phyloP scores from a whole-genome alignment of 441 rosid species.

The Jatropha podagrica region DNA sequence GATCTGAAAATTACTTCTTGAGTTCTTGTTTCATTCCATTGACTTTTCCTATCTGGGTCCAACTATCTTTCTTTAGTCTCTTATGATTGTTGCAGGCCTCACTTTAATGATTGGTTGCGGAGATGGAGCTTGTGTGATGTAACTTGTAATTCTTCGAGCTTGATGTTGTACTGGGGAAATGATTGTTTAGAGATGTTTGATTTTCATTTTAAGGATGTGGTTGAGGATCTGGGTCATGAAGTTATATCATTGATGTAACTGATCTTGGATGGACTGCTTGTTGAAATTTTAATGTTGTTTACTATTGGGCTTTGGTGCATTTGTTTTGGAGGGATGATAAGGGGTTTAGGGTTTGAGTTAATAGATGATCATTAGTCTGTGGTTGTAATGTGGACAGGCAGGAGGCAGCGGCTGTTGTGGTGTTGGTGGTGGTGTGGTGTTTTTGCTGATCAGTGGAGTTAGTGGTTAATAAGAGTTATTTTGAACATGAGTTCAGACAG shows the following conservation, averaged over 20 bases:
- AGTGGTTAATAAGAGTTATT: conserved; percentile 38
- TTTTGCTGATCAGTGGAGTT: conserved; percentile 45
- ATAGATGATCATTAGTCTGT: conserved; percentile 63
- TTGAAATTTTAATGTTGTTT: conserved; percentile 43
- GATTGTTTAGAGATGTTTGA: conserved; percentile 34
- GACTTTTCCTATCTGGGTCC: neutral
- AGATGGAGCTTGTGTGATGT: conserved; percentile 25
- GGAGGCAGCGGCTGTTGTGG: conserved; percentile 52
- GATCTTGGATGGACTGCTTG: conserved; percentile 42
- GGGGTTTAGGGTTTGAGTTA: conserved; percentile 43
- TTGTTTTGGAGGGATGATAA: conserved; percentile 45
- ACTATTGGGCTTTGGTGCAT: conserved; percentile 46
- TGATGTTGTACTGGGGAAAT: conserved; percentile 24
- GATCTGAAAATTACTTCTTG: neutral
- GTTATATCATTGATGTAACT: conserved; percentile 25
- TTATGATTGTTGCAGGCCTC: conserved; percentile 9
- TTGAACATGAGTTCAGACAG: conserved; percentile 71
- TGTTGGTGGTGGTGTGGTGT: conserved; percentile 41
- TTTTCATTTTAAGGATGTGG: conserved; percentile 32
- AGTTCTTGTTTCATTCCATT: neutral
- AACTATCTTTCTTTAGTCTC: neutral
- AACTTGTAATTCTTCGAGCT: conserved; percentile 17
- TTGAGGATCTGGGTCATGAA: conserved; percentile 28
- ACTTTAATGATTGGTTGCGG: conserved; percentile 21
- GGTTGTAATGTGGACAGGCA: conserved; percentile 72